Conservation (phyloP, 192 early-diverging fungal genomes). For the Backusella psychrophila region DNA sequence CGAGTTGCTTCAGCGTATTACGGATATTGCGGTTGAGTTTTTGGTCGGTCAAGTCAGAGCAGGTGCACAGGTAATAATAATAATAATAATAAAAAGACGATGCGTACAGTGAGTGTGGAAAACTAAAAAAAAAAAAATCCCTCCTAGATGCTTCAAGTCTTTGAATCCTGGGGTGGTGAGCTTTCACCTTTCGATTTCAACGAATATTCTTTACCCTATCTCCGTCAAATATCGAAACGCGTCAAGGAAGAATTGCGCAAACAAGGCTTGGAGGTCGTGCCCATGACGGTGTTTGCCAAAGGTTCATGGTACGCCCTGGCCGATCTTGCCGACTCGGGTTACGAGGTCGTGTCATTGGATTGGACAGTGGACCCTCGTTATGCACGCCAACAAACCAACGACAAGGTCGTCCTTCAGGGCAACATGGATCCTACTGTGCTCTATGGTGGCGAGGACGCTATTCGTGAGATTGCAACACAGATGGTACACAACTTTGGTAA, state of each 20-base stretch:
- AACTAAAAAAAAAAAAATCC: no score
- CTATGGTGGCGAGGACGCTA: constrained; percentile 71
- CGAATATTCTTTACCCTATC: constrained; percentile 87
- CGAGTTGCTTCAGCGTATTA: constrained; percentile 73
- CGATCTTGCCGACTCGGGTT: constrained; percentile 61
- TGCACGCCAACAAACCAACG: constrained; percentile 52
- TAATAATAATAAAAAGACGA: background rate
- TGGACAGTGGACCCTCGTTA: constrained; percentile 80
- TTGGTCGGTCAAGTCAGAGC: constrained; percentile 90
- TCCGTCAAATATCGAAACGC: constrained; percentile 71
- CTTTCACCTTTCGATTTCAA: constrained; percentile 79
- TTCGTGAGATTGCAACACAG: constrained; percentile 64
- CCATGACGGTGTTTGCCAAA: constrained; percentile 91
- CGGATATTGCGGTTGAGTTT: constrained; percentile 84
- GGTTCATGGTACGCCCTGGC: constrained; percentile 89
- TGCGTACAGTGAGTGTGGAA: no score
- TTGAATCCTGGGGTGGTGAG: constrained; percentile 97
- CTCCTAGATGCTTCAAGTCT: constrained; percentile 95
- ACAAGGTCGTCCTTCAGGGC: constrained; percentile 79
- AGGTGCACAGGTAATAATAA: constrained; percentile 94
- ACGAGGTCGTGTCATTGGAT: constrained; percentile 89
- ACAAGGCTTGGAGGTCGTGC: constrained; percentile 53
- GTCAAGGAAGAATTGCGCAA: constrained; percentile 61
- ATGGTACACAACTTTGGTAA: constrained; percentile 86
- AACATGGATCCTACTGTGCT: constrained; percentile 92